Base-by-base conservation (phyloP, 345 rosid genomes). In the Syzygium grande region DNA sequence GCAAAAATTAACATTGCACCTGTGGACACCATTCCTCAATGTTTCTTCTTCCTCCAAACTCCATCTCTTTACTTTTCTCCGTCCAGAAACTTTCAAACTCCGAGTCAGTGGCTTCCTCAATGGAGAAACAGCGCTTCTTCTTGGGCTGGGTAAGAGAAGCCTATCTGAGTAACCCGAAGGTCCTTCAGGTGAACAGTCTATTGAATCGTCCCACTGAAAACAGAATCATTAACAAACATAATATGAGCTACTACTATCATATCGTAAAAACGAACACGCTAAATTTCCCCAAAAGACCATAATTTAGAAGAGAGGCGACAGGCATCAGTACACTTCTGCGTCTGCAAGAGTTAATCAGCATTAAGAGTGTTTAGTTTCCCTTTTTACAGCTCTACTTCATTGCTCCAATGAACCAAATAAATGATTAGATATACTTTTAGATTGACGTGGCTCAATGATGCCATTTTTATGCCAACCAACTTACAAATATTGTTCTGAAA, bases 131-230 rank as follows among this genome's bases (percentile, higher is more conserved):
- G 46, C 46, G 46, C 46, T 43, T 43, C 46, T 43, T 43, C 46
- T 43, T 43, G 46, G 46, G 46, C 46, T 43, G 46, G 46, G 46
- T 43, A 43, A 43, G 46, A 43, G 46, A 43, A 43, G 46, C 46
- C 46, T 43, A 43, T 43, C 46, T 43, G 46, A 13, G 27, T 29
- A 58, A 52, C 87, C 84, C 21, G 89, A 51, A 41, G 88, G n/a
- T 29, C 27, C 93, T 87, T 86, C 91, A 15, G 92, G 83, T 6
- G 90, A 88, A 85, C 61, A 92, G 86, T 92, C 91, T 10, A 91
- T 73, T 11, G 91, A 88, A 85, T 59, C 92, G 86, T 92, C 87
- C 97, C 96, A 93, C 94, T 95, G 52, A 46, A 90, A 43, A 43
- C 5, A 84, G 46, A 86, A 58, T 52, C 87, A 86, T 46, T 46